Evolutionary conservation across 495 filamentous ascomycete species (phyloP), one percentile per base, ranked within the genome.

Genomic region (Hypoxylon lenormandii): DNA sequence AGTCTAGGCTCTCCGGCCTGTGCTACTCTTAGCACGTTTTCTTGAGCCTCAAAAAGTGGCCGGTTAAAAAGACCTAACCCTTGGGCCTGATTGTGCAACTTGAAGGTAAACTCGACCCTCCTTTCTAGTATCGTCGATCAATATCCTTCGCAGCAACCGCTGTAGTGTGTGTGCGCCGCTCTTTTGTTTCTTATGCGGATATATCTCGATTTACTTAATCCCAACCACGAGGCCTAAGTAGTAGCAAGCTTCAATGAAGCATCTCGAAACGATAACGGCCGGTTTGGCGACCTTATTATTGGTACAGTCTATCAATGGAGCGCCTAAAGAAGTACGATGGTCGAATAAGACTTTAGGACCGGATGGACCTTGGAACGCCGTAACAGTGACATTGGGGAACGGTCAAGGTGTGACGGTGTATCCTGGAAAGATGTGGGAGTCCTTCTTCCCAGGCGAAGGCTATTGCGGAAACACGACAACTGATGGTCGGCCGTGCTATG

Each of bases 401-500:
- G 48, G 48, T 13, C 63, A 66, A 18, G 26, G 30, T 46, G 53
- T 66, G 10, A 59, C 63, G 21, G 42, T 38, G 11, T 66, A 66
- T 23, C 33, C 55, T 5, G 63, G 63, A 3, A 66, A 53, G 63
- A 66, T 66, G 53, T 66, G 63, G 63, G 63, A 66, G 43, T 66
- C 63, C 0, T 58, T 52, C 33, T 59, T 66, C 13, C 63, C 42
- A 12, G 42, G 63, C 11, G 40, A 26, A 36, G 16, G 21, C 12
- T 66, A 66, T 33, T 66, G 63, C 38, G 36, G 46, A n/a, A 58
- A 66, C 21, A 51, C 54, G 5, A 23, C 53, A 11, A 12, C 45
- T 40, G 54, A 38, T 1, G 63, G 63, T 22, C 63, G 43, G 11
- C 51, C 52, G 12, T 66, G 63, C 38, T 66, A 66, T 28, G 63